Base-by-base conservation (phyloP, 345 rosid species). In the Balakata baccata region DNA sequence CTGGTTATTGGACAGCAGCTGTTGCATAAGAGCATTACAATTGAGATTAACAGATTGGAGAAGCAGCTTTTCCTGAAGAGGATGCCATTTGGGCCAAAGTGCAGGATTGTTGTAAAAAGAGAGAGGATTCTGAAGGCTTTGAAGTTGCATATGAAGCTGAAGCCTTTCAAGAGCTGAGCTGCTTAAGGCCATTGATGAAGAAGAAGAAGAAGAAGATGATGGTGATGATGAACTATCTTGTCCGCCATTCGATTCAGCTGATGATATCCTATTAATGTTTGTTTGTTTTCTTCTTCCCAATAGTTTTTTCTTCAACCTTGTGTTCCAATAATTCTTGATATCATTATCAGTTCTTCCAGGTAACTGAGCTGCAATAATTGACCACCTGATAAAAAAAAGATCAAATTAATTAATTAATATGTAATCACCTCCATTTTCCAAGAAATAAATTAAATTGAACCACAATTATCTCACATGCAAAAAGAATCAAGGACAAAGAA, bases 301-400 rank as follows among this genome's bases (percentile, higher is more conserved):
- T 17, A 95, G 86, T 68, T 92, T 95, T 85, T 95, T 95, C 96
- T 95, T 95, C 87, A 95, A 67, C 74, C 90, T 89, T 41, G 98
- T 92, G 87, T 95, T 95, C 99, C 99, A 95, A 73, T 95, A 91
- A 76, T 95, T 95, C 78, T 95, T 95, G 20, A 95, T 89, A 75
- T 95, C 99, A 72, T 95, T 92, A 75, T 95, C 99, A n/a, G 99
- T 95, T 75, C 99, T 87, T 76, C 99, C 99, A 20, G 99, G 98
- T 71, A 95, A 82, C 70, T 95, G 99, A 4, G 99, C 99, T 53
- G 99, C 99, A 82, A 95, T 95, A 81, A 95, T 91, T 16, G 99
- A 95, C 98, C 99, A 95, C 84, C 99, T 95, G 81, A 46, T 51
- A 8, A 75, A 56, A 72, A 72, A 29, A 29, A 29, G 34, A 29